Conservation (phyloP, 139 green algal species). For the Chlamydomonas eustigma region DNA sequence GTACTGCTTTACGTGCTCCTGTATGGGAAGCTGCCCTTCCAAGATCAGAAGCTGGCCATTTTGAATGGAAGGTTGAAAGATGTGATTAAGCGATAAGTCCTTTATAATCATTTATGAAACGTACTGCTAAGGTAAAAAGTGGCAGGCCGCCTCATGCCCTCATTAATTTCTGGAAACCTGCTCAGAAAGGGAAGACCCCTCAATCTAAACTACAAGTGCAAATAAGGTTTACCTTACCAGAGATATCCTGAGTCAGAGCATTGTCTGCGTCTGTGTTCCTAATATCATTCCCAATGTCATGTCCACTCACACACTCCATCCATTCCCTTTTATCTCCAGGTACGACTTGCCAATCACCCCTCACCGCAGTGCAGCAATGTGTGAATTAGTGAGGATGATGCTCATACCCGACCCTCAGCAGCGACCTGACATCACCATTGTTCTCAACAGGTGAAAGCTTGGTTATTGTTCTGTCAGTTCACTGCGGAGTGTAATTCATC, state of each 20-base stretch:
- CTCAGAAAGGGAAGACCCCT: too few species aligned
- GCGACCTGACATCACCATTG: not conserved
- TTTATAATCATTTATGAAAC: too few species aligned
- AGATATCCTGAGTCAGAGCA: not conserved
- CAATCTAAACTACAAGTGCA: too few species aligned
- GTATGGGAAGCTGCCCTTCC: conserved; percentile 77
- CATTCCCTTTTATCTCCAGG: not conserved
- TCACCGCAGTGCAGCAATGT: not conserved
- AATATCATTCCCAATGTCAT: not conserved
- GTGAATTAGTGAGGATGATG: not conserved
- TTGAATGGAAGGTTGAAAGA: conserved; percentile 61
- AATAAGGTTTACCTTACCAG: not conserved
- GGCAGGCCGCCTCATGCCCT: too few species aligned
- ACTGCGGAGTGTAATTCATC: not conserved
- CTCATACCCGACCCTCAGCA: not conserved
- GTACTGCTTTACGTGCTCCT: conserved; percentile 78
- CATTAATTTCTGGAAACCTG: too few species aligned
- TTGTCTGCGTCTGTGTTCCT: not conserved
- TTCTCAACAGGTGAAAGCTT: not conserved
- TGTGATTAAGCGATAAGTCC: not conserved
- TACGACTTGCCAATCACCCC: not conserved
- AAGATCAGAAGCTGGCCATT: conserved; percentile 74
- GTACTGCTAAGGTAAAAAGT: too few species aligned
- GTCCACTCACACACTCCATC: not conserved
- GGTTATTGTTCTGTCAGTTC: not conserved